A percentile compares a stretch with the other conserved stretches of the same genome.
Evolutionary conservation across 441 rosid genomes (phyloP).

Genomic region (Lepidium campestre): DNA sequence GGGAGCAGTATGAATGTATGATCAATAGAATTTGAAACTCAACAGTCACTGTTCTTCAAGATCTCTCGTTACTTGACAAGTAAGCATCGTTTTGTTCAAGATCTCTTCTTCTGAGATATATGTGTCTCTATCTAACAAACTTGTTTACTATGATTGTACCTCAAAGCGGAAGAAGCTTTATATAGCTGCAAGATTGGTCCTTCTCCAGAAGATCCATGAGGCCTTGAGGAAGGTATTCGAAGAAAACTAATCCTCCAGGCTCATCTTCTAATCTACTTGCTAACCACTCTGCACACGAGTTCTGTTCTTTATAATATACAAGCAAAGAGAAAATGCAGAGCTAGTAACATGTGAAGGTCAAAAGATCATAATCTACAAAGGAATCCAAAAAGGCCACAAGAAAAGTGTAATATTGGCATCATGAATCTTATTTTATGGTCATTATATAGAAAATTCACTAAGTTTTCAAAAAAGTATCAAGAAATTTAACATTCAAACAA

Average conservation of each 20-base stretch:
- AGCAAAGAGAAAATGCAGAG: constrained; percentile 15
- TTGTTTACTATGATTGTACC: constrained; percentile 6
- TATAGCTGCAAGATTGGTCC: constrained; percentile 20
- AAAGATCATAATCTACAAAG: constrained; percentile 4
- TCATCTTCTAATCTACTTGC: constrained; percentile 25
- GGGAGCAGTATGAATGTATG: no score
- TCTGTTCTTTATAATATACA: constrained; percentile 36
- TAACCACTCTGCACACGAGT: constrained; percentile 40
- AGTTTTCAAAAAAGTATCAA: constrained; percentile 1
- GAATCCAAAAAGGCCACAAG: not conserved
- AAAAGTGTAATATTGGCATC: not conserved
- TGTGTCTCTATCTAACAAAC: not conserved
- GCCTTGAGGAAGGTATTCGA: constrained; percentile 34
- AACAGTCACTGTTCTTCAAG: not conserved
- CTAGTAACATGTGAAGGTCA: not conserved
- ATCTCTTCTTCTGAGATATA: constrained; percentile 10
- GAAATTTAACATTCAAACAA: not conserved
- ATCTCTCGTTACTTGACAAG: not conserved
- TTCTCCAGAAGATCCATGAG: constrained; percentile 30
- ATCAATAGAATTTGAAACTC: not conserved
- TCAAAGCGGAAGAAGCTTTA: constrained; percentile 14
- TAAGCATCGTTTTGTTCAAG: not conserved
- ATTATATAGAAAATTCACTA: not conserved
- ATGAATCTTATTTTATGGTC: not conserved
- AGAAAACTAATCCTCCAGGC: constrained; percentile 15